Evolutionary conservation across 2,329 filamentous ascomycete species (phyloP).

Genomic region (Pseudocercospora cruenta): DNA sequence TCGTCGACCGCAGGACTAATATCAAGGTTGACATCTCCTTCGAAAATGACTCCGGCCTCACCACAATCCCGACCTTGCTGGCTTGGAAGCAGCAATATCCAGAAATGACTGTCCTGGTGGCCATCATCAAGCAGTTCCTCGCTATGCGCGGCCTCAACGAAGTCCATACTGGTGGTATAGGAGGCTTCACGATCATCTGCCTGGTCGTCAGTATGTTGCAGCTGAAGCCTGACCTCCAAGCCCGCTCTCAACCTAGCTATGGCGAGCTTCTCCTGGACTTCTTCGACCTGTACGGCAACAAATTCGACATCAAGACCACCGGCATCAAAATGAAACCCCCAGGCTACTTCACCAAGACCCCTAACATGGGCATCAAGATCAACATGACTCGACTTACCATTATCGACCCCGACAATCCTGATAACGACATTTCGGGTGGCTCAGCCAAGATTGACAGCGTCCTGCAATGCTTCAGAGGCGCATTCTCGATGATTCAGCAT

Average conservation of each 20-base stretch:
- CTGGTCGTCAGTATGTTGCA: conserved; percentile 88
- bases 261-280: conserved; percentile 85
- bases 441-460: conserved; percentile 72
- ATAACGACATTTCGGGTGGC: conserved; percentile 89
- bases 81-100: conserved; percentile 80
- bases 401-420: conserved; percentile 82
- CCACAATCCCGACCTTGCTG: conserved; percentile 78
- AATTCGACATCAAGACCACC: conserved; percentile 70
- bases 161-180: conserved; percentile 85
- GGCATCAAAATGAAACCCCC: conserved; percentile 79
- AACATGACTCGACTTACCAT: conserved; percentile 76
- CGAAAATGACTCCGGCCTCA: conserved; percentile 82
- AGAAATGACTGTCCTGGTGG: conserved; percentile 82
- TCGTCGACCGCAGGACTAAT: conserved; percentile 74
- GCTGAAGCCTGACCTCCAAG: conserved; percentile 72
- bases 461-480: conserved; percentile 69
- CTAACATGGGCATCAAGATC: conserved; percentile 48
- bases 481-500: conserved; percentile 57
- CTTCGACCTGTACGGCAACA: conserved; percentile 83
- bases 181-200: conserved; percentile 93
- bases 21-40: conserved; percentile 93
- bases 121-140: conserved; percentile 89
- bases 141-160: conserved; percentile 90
- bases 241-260: conserved; percentile 63
- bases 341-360: conserved; percentile 75